These are phyloP conservation scores for Chrysoporthe austroafricana DNA, from an alignment of 2,329 filamentous ascomycete genomes.

Conservation along the genomic window DNA sequence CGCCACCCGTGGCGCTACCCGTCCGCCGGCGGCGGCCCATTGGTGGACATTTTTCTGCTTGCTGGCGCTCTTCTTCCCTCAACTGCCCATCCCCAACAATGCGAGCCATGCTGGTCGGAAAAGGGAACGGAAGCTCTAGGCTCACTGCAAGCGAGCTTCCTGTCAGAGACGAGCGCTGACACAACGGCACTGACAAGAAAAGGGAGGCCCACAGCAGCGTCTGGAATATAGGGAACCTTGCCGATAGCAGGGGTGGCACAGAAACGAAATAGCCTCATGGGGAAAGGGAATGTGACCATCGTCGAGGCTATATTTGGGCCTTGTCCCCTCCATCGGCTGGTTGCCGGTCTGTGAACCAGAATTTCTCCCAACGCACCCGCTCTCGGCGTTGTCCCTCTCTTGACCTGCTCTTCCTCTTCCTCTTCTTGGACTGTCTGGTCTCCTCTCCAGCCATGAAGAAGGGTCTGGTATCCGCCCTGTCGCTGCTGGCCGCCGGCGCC, in stretches of 20 bases:
- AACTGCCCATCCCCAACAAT: background rate
- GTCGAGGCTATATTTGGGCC: background rate
- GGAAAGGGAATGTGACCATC: background rate
- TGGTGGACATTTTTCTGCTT: conserved; percentile 24
- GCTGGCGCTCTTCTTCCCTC: background rate
- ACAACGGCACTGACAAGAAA: background rate
- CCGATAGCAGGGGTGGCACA: conserved; percentile 6
- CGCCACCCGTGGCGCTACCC: conserved; percentile 16
- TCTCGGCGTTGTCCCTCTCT: background rate
- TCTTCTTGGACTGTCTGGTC: background rate
- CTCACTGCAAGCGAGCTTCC: background rate
- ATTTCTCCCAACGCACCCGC: background rate
- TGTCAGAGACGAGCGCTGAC: background rate
- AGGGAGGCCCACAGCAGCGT: conserved; percentile 8
- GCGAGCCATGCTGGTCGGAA: background rate
- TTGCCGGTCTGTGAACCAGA: background rate
- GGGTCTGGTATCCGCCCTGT: conserved; percentile 21
- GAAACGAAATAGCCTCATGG: conserved; percentile 10
- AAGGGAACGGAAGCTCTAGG: conserved; percentile 1
- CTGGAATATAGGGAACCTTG: conserved; percentile 15
- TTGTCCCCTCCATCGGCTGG: background rate
- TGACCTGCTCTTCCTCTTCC: background rate
- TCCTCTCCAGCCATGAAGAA: conserved; percentile 14
- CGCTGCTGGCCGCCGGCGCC: conserved; percentile 18
- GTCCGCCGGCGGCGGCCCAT: conserved; percentile 1